A percentile compares a stretch with the other conserved stretches of the same genome.
Evolutionary conservation across 306 rosid species (phyloP).

Genomic region (Medicago truncatula): MtrunA17r5.0-ANR NC_053046.1:18573001-18573500

Average conservation of each 20-base stretch:
- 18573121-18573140: neutral
- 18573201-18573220: slow-evolving; percentile 84
- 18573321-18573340: slow-evolving; percentile 83
- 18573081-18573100: neutral
- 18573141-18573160: slow-evolving; percentile 52
- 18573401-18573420: slow-evolving; percentile 91
- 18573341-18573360: slow-evolving; percentile 81
- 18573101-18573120: neutral
- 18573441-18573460: slow-evolving; percentile 90
- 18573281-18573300: neutral
- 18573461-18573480: slow-evolving; percentile 84
- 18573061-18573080: neutral
- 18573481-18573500: slow-evolving; percentile 95
- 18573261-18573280: neutral
- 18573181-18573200: slow-evolving; percentile 83
- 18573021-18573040: neutral
- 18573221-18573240: slow-evolving; percentile 31
- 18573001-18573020: neutral
- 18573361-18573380: slow-evolving; percentile 76
- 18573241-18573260: slow-evolving; percentile 24
- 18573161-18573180: slow-evolving; percentile 85
- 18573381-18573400: slow-evolving; percentile 98
- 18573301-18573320: neutral
- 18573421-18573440: slow-evolving; percentile 95
- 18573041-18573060: neutral